Percentiles rank a stretch among this genome's conserved stretches.
Evolutionary conservation across 306 rosid genomes (phyloP).

Genomic region (Prunus padus): DNA sequence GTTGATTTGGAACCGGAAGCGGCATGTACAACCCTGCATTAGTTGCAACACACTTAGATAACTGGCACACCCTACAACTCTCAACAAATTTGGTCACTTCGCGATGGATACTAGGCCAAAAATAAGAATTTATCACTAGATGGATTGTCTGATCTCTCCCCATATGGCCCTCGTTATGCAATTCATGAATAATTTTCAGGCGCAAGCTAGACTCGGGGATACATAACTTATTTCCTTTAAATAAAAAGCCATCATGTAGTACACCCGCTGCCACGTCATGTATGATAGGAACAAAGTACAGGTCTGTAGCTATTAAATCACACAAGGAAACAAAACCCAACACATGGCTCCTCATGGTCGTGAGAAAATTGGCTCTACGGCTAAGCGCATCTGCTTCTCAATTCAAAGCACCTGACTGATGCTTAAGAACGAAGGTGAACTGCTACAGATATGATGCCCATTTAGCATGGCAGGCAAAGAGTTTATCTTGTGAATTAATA

Average conservation of each 20-base stretch:
- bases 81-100: not conserved
- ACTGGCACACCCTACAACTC: not conserved
- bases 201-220: not conserved
- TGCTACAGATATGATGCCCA: not conserved
- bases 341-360: not conserved
- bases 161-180: not conserved
- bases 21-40: not conserved
- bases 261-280: not conserved
- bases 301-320: not conserved
- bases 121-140: not conserved
- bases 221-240: not conserved
- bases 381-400: not conserved
- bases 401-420: not conserved
- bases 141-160: not conserved
- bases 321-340: not conserved
- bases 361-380: not conserved
- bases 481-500: not conserved
- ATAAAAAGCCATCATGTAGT: not conserved
- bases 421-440: conserved; percentile 8
- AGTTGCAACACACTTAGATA: not conserved
- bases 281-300: not conserved
- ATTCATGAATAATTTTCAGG: not conserved
- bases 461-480: not conserved
- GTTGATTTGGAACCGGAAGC: not conserved
- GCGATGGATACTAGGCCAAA: not conserved